Evolutionary conservation across 1,139 yeast genomes (phyloP).

Genomic region (Insectozyma bohioensis): DNA sequence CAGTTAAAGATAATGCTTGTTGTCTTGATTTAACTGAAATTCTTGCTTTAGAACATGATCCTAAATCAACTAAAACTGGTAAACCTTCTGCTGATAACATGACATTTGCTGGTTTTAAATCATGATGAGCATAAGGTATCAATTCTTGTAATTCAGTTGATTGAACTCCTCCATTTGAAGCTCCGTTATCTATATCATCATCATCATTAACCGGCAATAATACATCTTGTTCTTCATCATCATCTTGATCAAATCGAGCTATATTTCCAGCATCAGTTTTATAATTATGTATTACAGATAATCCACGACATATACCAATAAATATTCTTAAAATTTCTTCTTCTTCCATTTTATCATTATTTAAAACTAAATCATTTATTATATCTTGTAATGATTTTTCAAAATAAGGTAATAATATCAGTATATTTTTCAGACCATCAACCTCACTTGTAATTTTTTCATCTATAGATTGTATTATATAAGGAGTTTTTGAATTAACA

Average conservation of each 20-base stretch:
- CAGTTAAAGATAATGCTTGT: constrained; percentile 75
- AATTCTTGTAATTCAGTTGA: constrained; percentile 56
- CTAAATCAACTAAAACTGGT: constrained; percentile 83
- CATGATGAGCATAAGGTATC: constrained; percentile 80
- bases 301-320: constrained; percentile 70
- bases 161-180: constrained; percentile 8
- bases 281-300: constrained; percentile 73
- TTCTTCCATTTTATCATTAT: constrained; percentile 50
- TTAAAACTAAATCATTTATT: constrained; percentile 62
- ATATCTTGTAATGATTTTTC: constrained; percentile 72
- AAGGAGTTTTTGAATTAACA: constrained; percentile 51
- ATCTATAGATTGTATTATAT: constrained; percentile 68
- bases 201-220: constrained; percentile 10
- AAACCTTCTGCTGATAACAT: constrained; percentile 73
- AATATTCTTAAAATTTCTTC: constrained; percentile 60
- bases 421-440: constrained; percentile 79
- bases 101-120: constrained; percentile 84
- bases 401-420: constrained; percentile 77
- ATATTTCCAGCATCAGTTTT: constrained; percentile 26
- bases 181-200: constrained; percentile 12
- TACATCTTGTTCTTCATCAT: constrained; percentile 24
- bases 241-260: constrained; percentile 23
- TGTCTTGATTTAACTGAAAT: constrained; percentile 55
- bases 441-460: constrained; percentile 68
- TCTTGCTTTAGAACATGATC: constrained; percentile 72